A percentile compares a stretch with the other conserved stretches of the same genome.
Conservation (phyloP, 2,329 filamentous ascomycete species). For the Nigrospora osmanthi region DNA sequence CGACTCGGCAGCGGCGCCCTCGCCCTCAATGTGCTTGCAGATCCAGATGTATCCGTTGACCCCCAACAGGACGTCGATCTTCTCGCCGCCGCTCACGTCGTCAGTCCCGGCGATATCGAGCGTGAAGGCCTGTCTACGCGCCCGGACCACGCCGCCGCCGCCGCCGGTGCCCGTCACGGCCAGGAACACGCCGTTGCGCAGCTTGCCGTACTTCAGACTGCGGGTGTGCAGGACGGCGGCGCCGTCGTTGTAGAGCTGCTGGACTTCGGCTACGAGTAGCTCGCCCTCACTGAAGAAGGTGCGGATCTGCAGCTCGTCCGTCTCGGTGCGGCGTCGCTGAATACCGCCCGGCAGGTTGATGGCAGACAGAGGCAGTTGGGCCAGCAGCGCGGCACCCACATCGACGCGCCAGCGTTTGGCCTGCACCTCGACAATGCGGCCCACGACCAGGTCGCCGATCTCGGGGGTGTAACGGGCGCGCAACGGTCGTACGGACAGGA, state of each 20-base stretch:
- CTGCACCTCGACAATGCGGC: constrained; percentile 92
- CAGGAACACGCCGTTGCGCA: constrained; percentile 87
- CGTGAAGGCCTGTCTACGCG: constrained; percentile 82
- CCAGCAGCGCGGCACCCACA: constrained; percentile 79
- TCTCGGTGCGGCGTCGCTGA: constrained; percentile 81
- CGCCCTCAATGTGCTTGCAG: constrained; percentile 67
- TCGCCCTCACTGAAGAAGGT: constrained; percentile 97
- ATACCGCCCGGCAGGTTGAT: constrained; percentile 96
- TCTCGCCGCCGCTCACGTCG: constrained; percentile 39
- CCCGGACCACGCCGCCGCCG: constrained; percentile 77
- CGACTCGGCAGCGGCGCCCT: constrained; percentile 35
- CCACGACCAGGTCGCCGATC: constrained; percentile 92
- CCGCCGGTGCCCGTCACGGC: constrained; percentile 75
- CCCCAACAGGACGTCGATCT: constrained; percentile 79
- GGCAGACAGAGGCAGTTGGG: constrained; percentile 73
- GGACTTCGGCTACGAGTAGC: constrained; percentile 88
- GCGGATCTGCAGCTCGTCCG: constrained; percentile 93
- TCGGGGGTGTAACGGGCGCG: constrained; percentile 91
- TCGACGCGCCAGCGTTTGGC: constrained; percentile 91
- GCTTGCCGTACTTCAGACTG: constrained; percentile 86
- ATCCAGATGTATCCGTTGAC: constrained; percentile 99
- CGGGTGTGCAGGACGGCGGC: constrained; percentile 84
- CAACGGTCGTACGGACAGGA: constrained; percentile 83
- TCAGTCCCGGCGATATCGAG: constrained; percentile 40
- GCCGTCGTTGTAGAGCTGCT: constrained; percentile 79